These are phyloP conservation scores for Cyclocybe aegerita DNA, from an alignment of 768 basidiomycete species.

Conservation along the genomic window DNA sequence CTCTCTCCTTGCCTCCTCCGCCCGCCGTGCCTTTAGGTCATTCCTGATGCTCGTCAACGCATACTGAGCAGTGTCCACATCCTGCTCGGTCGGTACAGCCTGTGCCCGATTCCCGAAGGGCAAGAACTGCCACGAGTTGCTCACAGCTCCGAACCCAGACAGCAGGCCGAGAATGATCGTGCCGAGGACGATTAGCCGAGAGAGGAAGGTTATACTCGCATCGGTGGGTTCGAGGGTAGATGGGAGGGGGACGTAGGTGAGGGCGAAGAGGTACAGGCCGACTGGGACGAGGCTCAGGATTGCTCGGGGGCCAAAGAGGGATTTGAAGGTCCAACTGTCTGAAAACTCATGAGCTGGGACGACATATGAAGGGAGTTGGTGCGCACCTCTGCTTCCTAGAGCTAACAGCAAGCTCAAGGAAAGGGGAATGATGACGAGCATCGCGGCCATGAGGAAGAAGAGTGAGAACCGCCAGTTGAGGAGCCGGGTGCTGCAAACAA, in stretches of 20 bases:
- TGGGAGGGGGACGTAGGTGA: slow-evolving; percentile 73
- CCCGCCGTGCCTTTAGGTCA: slow-evolving; percentile 46
- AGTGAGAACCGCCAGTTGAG: slow-evolving; percentile 73
- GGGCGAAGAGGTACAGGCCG: slow-evolving; percentile 49
- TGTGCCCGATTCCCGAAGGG: slow-evolving; percentile 35
- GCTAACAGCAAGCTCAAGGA: slow-evolving; percentile 59
- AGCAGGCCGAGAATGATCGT: slow-evolving; percentile 77
- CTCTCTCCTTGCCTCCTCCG: slow-evolving; percentile 25
- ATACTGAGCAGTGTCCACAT: slow-evolving; percentile 55
- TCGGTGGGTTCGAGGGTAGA: slow-evolving; percentile 38
- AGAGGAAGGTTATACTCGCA: slow-evolving; percentile 45
- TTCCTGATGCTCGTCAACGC: slow-evolving; percentile 58
- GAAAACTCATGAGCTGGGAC: not conserved
- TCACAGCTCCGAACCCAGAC: slow-evolving; percentile 78
- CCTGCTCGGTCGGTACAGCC: slow-evolving; percentile 44
- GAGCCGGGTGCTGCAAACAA: slow-evolving; percentile 49
- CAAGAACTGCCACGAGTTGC: slow-evolving; percentile 62
- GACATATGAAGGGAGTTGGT: not conserved
- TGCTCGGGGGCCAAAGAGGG: slow-evolving; percentile 31
- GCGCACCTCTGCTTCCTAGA: slow-evolving; percentile 29
- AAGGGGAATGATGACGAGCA: slow-evolving; percentile 70
- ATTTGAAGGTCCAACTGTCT: slow-evolving; percentile 10
- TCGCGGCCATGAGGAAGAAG: slow-evolving; percentile 53
- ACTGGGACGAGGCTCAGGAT: slow-evolving; percentile 51
- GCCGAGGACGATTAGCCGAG: slow-evolving; percentile 73